Percentiles rank a stretch among this genome's conserved stretches.
These are phyloP conservation scores for Prunus yedoensis DNA, from an alignment of 331 rosid genomes.

Conservation along the genomic window DNA sequence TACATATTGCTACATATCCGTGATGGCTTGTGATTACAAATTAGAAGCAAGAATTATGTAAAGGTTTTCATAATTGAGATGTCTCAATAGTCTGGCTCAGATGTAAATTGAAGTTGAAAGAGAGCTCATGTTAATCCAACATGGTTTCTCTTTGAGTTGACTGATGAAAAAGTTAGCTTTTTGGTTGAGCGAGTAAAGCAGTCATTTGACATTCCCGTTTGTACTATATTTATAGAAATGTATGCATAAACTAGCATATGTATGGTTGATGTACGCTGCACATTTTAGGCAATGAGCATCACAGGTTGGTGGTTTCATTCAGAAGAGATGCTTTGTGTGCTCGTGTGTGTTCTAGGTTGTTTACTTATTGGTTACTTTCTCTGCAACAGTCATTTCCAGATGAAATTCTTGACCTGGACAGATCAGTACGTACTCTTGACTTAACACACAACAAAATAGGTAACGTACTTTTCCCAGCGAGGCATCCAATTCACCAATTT, in stretches of 20 bases:
- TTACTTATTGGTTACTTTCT: conserved; percentile 6
- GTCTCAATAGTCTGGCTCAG: neutral
- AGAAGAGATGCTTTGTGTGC: neutral
- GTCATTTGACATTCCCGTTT: neutral
- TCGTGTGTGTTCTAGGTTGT: neutral
- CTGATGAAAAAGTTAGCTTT: neutral
- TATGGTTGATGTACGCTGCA: neutral
- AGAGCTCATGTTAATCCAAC: neutral
- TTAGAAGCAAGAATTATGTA: neutral
- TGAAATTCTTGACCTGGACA: conserved; percentile 73
- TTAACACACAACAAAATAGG: conserved; percentile 85
- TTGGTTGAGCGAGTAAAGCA: neutral
- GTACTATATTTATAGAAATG: neutral
- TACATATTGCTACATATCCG: neutral
- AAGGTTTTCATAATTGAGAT: neutral
- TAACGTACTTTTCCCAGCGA: conserved; percentile 21
- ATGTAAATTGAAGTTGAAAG: conserved; percentile 2
- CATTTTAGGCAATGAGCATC: neutral
- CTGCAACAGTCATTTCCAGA: conserved; percentile 70
- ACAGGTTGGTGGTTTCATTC: neutral
- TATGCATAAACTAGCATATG: neutral
- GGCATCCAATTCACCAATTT: neutral
- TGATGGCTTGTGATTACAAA: neutral
- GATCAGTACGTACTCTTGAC: conserved; percentile 83
- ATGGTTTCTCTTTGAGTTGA: neutral